These are phyloP conservation scores for Hygrophoropsis aurantiaca DNA, from an alignment of 768 basidiomycete species.

Conservation along the genomic window DNA sequence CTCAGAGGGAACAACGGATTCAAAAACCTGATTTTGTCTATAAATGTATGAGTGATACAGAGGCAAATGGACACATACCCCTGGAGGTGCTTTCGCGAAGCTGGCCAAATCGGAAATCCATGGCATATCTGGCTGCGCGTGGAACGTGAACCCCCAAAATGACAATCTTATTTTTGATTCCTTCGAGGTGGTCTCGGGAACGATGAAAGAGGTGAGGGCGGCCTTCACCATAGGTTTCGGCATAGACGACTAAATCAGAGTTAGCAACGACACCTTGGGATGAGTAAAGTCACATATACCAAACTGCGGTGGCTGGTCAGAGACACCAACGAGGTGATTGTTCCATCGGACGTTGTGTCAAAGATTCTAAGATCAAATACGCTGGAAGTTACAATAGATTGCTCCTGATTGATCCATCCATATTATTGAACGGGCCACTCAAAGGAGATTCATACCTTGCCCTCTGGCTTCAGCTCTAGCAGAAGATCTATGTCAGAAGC, in stretches of 20 bases:
- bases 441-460: slow-evolving; percentile 48
- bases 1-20: slow-evolving; percentile 89
- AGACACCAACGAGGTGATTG: slow-evolving; percentile 42
- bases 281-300: slow-evolving; percentile 33
- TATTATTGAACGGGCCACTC: neutral
- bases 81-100: slow-evolving; percentile 84
- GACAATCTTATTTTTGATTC: slow-evolving; percentile 72
- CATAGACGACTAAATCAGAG: slow-evolving; percentile 36
- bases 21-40: slow-evolving; percentile 66
- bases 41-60: neutral
- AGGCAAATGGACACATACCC: slow-evolving; percentile 50
- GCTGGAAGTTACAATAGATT: slow-evolving; percentile 63
- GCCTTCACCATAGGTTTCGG: slow-evolving; percentile 58
- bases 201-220: slow-evolving; percentile 62
- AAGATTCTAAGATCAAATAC: slow-evolving; percentile 61
- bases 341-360: slow-evolving; percentile 42
- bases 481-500: slow-evolving; percentile 63
- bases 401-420: slow-evolving; percentile 48
- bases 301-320: slow-evolving; percentile 58
- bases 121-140: slow-evolving; percentile 56
- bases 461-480: slow-evolving; percentile 68
- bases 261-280: slow-evolving; percentile 2
- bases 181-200: slow-evolving; percentile 66
- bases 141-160: slow-evolving; percentile 63
- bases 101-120: slow-evolving; percentile 60